Percentiles rank a stretch among this genome's conserved stretches.
Conservation (phyloP, 2,329 filamentous ascomycete species). For the Epichloe typhina region DNA sequence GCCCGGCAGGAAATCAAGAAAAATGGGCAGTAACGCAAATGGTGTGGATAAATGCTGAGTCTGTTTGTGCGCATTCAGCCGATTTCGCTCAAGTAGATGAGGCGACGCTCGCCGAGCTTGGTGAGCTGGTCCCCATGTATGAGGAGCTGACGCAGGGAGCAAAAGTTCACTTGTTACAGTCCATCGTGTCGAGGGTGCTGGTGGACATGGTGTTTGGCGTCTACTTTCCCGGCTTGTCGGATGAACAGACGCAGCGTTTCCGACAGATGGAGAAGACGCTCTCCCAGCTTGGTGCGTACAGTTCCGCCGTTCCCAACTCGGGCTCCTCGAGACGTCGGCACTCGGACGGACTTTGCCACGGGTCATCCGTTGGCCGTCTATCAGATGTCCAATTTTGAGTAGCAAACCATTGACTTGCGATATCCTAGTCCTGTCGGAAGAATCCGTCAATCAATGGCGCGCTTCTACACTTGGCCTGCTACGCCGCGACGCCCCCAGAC, state of each 20-base stretch:
- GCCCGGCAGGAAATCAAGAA: background rate
- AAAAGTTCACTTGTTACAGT: constrained; percentile 51
- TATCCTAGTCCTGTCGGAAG: constrained; percentile 26
- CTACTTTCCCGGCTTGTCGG: constrained; percentile 50
- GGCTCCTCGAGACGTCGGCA: too few species aligned
- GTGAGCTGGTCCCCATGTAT: constrained; percentile 43
- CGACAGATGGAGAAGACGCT: constrained; percentile 35
- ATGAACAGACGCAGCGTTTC: constrained; percentile 38
- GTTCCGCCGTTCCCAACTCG: background rate
- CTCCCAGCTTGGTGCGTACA: constrained; percentile 24
- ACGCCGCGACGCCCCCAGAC: constrained; percentile 35
- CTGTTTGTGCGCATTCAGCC: constrained; percentile 11
- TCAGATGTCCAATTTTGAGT: too few species aligned
- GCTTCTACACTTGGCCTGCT: constrained; percentile 49
- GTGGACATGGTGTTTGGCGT: constrained; percentile 48
- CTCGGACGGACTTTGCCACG: too few species aligned
- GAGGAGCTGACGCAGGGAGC: constrained; percentile 37
- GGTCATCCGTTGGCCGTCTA: too few species aligned
- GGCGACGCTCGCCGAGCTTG: constrained; percentile 28
- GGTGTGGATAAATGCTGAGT: background rate
- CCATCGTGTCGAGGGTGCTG: constrained; percentile 44
- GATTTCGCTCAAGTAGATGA: constrained; percentile 31
- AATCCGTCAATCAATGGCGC: constrained; percentile 52
- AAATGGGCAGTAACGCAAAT: background rate
- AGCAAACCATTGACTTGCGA: too few species aligned